A percentile compares a stretch with the other conserved stretches of the same genome.
Conservation (phyloP, 306 rosid species). For the Trifolium subterraneum region DNA sequence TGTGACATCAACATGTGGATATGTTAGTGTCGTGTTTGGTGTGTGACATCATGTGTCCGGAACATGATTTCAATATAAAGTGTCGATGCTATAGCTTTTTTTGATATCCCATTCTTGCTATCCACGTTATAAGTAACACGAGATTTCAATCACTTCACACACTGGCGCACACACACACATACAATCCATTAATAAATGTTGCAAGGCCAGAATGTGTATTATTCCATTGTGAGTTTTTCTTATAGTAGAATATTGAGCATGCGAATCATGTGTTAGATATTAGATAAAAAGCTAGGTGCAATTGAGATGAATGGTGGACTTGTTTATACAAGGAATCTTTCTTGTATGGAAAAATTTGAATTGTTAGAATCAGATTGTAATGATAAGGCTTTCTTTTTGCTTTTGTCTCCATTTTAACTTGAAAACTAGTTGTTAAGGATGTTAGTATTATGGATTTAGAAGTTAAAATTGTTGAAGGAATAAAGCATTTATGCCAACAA, state of each 20-base stretch:
- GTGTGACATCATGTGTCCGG: background rate
- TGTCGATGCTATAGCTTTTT: background rate
- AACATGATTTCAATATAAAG: background rate
- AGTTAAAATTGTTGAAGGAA: background rate
- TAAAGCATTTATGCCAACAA: conserved; percentile 14
- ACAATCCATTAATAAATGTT: background rate
- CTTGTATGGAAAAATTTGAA: background rate
- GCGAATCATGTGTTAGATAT: background rate
- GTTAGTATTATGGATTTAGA: background rate
- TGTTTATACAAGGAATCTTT: background rate
- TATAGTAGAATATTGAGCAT: background rate
- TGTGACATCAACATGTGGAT: background rate
- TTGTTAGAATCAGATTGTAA: conserved; percentile 24
- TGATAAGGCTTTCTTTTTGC: conserved; percentile 1
- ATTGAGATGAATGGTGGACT: conserved; percentile 22
- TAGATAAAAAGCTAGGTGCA: conserved; percentile 18
- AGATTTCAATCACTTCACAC: background rate
- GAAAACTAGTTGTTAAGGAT: conserved; percentile 17
- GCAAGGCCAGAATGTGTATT: background rate
- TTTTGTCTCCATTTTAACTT: conserved; percentile 13
- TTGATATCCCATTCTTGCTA: background rate
- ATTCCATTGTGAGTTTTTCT: background rate
- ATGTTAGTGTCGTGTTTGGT: background rate
- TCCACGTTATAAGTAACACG: background rate
- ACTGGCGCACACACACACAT: background rate